Evolutionary conservation across 345 rosid species (phyloP).

Genomic region (Pistacia vera): DNA sequence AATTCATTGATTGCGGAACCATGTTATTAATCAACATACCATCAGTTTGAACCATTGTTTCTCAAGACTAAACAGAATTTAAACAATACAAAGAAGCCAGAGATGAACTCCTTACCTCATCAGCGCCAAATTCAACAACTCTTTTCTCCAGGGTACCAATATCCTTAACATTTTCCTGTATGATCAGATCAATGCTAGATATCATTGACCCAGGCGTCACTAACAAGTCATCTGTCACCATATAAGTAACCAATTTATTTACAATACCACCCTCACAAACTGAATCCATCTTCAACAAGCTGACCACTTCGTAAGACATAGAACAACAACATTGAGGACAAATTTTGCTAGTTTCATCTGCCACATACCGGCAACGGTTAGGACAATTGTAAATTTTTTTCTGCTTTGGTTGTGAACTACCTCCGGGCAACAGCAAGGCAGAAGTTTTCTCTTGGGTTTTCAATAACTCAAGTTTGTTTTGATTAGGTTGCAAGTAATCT

Average conservation of each 20-base stretch:
- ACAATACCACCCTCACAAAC: not conserved
- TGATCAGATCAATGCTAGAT: slow-evolving; percentile 13
- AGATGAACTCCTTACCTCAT: slow-evolving; percentile 13
- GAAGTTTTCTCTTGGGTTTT: not conserved
- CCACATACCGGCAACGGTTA: not conserved
- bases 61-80: not conserved
- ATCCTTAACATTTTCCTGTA: not conserved
- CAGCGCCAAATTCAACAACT: slow-evolving; percentile 18
- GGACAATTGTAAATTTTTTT: not conserved
- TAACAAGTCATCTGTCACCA: slow-evolving; percentile 24
- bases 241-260: slow-evolving; percentile 13
- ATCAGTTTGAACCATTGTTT: no score
- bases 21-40: no score
- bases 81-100: not conserved
- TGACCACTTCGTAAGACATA: no score
- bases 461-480: not conserved
- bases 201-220: slow-evolving; percentile 15
- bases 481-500: not conserved
- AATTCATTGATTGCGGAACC: no score
- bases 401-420: not conserved
- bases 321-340: no score
- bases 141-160: slow-evolving; percentile 15
- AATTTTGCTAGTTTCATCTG: not conserved
- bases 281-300: no score
- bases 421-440: no score